Percentiles rank a stretch among this genome's conserved stretches.
These are phyloP conservation scores for Clathrus columnatus DNA, from an alignment of 768 basidiomycete genomes.

Conservation along the genomic window DNA sequence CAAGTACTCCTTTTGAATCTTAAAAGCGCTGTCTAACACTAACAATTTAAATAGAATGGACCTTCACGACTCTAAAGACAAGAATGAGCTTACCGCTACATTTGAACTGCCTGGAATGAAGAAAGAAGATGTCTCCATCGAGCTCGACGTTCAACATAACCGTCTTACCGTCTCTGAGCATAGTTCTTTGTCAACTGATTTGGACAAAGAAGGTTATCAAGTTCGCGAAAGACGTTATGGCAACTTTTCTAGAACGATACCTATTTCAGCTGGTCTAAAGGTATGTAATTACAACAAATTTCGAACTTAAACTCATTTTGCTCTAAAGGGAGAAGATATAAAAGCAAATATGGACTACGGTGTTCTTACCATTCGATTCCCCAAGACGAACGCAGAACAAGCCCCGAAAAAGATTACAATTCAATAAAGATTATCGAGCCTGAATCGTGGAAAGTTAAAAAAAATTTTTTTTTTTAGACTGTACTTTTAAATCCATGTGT, in stretches of 20 bases:
- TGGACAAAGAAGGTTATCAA: slow-evolving; percentile 30
- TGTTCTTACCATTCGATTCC: slow-evolving; percentile 39
- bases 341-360: slow-evolving; percentile 41
- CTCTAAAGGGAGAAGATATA: slow-evolving; percentile 33
- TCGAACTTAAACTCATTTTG: not conserved
- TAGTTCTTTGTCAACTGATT: slow-evolving; percentile 22
- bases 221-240: slow-evolving; percentile 41
- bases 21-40: too few relatives aligned
- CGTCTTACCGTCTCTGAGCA: slow-evolving; percentile 42
- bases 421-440: not conserved
- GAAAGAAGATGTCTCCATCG: slow-evolving; percentile 39
- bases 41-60: slow-evolving; percentile 25
- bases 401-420: slow-evolving; percentile 37
- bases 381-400: slow-evolving; percentile 33
- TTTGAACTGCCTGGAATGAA: slow-evolving; percentile 50
- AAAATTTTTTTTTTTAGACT: too few relatives aligned
- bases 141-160: slow-evolving; percentile 32
- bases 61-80: slow-evolving; percentile 34
- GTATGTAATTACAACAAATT: slow-evolving; percentile 18
- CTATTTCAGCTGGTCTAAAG: slow-evolving; percentile 42
- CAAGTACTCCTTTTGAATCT: not conserved
- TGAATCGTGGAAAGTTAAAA: too few relatives aligned
- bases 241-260: slow-evolving; percentile 38
- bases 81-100: slow-evolving; percentile 38
- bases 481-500: too few relatives aligned